Base-by-base conservation (phyloP, 176 grass and related monocot genomes). In the Ensete ventricosum region DNA sequence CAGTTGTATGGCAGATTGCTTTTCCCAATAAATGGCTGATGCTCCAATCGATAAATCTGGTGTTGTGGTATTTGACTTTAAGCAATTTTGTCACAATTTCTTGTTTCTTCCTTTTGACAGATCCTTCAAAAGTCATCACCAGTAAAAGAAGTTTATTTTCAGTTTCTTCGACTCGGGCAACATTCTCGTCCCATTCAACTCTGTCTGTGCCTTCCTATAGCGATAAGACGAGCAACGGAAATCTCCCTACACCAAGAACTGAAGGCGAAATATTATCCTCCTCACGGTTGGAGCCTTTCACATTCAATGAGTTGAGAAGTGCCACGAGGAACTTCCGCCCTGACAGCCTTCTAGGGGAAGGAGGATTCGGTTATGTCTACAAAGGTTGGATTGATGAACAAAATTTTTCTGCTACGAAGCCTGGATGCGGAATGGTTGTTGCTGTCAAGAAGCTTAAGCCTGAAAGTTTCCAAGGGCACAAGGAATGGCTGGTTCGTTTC, bases 311-410 rank as follows among this genome's bases (percentile, higher is more conserved):
- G 20, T 81, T 92, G 63, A 88, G 84, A 14, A 78, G 73, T 11
- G 85, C 93, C 16, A 92, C 93, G 54, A 90, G 80, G 73, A 96
- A 96, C 77, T 96, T 96, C 50, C 83, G 85, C 0, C 85, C 93
- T 2, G 86, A 50, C 9, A 77, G 85, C 1, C 90, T 83, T 74
- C 87, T 96, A 0, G 93, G 93, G 1, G 93, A 96, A 87, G 93
- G 93, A 49, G 93, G 93, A 11, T 96, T 96, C 74, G 93, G 89
- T 25, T 88, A 85, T 74, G 93, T 96, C 19, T 96, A 86, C 79
- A 96, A 96, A 83, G 93, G 93, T 0, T 96, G 93, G 93, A 84
- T 96, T 54, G 89, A 96, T 81, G 89, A 88, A 78, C 62, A 76
- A 20, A 90, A 76, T 64, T 77, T 92, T 48, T 62, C 65, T 16